Base-by-base conservation (phyloP, 306 rosid species). In the Boehmeria nivea region DNA sequence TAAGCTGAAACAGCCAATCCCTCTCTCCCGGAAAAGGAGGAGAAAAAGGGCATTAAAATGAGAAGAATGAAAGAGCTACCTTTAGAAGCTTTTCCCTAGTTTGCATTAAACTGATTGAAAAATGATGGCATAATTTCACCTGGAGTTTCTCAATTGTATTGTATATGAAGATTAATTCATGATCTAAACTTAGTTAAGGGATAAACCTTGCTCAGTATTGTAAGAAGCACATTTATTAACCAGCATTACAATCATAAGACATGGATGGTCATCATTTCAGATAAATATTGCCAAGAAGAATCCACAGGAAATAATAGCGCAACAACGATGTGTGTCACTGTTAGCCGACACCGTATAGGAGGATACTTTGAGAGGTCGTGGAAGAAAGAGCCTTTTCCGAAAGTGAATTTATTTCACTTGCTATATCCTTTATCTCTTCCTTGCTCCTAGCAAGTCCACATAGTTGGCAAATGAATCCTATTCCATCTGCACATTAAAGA, bases 1-100 rank as follows among this genome's bases (percentile, higher is more conserved):
- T 40, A n/a, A 11, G 10, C n/a, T 40, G 0, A 11, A 40, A 40
- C 3, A 40, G 16, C 45, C n/a, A n/a, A n/a, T 40, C 45, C 45
- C n/a, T n/a, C n/a, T n/a, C n/a, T n/a, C n/a, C n/a, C n/a, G n/a
- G n/a, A n/a, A n/a, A n/a, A n/a, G n/a, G n/a, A n/a, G n/a, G n/a
- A n/a, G n/a, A n/a, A 40, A 40, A 40, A 40, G 12, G 37, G 34
- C 6, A 42, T 24, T 27, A 38, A 53, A 43, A 3, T 12, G 22
- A 47, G 51, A 57, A 34, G 12, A 12, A 22, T 23, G 47, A 22
- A 58, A 62, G 38, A 52, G 48, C 44, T 61, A 87, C 95, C 91
- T 82, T 80, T 61, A 90, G 60, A 69, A 90, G 75, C 68, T 78
- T 74, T 64, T 90, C 95, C 50, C 91, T 72, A 67, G 94, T 90